Conservation (phyloP, 352 stramenopile species). For the Globisporangium abappressorium region DNA sequence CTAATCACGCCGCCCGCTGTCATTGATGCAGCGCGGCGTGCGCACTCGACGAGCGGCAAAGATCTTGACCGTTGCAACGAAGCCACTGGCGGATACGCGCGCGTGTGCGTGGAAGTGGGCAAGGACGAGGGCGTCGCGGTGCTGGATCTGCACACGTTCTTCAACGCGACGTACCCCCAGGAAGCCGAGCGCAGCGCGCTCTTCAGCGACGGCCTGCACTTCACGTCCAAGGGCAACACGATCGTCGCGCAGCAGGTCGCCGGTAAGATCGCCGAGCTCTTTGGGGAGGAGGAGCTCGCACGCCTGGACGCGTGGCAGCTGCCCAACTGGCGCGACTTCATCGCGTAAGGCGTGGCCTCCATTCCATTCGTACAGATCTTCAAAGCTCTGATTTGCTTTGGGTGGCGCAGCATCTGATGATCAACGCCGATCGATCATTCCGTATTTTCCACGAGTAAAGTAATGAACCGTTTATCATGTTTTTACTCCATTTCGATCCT, state of each 20-base stretch:
- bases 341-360: not conserved
- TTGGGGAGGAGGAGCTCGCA: constrained; percentile 19
- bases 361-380: no score
- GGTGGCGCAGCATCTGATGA: no score
- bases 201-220: constrained; percentile 57
- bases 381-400: no score
- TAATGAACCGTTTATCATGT: no score
- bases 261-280: constrained; percentile 25
- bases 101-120: constrained; percentile 38
- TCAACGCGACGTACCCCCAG: constrained; percentile 31
- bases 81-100: constrained; percentile 37
- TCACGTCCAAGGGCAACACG: constrained; percentile 43
- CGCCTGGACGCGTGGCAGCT: constrained; percentile 35
- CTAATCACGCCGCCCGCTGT: constrained; percentile 59
- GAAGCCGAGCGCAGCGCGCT: constrained; percentile 26
- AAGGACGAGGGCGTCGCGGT: constrained; percentile 22
- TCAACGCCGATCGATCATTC: no score
- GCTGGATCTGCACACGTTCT: constrained; percentile 48
- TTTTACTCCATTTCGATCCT: no score
- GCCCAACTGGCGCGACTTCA: constrained; percentile 28
- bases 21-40: constrained; percentile 32
- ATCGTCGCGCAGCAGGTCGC: constrained; percentile 41
- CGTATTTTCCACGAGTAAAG: no score
- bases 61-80: constrained; percentile 45
- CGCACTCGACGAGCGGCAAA: constrained; percentile 6